Conservation (phyloP, 345 rosid species). For the Lenwebbia sp. region DNA sequence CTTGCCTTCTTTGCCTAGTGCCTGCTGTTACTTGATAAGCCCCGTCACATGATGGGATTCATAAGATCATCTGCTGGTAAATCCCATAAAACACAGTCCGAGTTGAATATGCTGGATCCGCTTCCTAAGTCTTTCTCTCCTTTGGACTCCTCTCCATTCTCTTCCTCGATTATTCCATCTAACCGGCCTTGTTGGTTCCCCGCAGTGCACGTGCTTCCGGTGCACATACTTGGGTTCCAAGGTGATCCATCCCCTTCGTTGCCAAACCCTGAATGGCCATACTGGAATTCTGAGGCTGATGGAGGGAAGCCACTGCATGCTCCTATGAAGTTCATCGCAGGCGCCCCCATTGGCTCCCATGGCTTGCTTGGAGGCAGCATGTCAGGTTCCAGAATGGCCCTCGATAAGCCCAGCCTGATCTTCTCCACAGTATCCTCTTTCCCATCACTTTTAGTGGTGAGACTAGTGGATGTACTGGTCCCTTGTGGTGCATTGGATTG, state of each 20-base stretch:
- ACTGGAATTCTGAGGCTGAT: constrained; percentile 20
- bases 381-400: constrained; percentile 40
- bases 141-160: constrained; percentile 35
- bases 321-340: constrained; percentile 24
- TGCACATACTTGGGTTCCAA: constrained; percentile 47
- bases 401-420: constrained; percentile 51
- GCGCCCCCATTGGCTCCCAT: constrained; percentile 20
- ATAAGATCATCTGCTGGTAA: constrained; percentile 65
- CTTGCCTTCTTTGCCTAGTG: background rate
- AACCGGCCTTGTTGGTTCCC: constrained; percentile 26
- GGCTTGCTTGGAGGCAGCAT: constrained; percentile 25
- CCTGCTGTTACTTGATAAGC: background rate
- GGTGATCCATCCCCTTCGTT: constrained; percentile 49
- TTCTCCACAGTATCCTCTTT: constrained; percentile 43
- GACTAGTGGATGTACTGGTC: constrained; percentile 21
- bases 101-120: constrained; percentile 38
- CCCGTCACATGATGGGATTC: constrained; percentile 40
- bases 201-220: constrained; percentile 14
- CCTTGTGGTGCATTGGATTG: constrained; percentile 20
- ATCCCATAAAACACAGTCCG: constrained; percentile 81
- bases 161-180: constrained; percentile 25
- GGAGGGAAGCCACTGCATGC: constrained; percentile 19
- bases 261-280: constrained; percentile 27
- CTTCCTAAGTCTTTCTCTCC: constrained; percentile 39
- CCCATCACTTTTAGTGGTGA: constrained; percentile 25